These are phyloP conservation scores for Backusella macrospora DNA, from an alignment of 192 early-diverging fungal species.

Conservation along the genomic window DNA sequence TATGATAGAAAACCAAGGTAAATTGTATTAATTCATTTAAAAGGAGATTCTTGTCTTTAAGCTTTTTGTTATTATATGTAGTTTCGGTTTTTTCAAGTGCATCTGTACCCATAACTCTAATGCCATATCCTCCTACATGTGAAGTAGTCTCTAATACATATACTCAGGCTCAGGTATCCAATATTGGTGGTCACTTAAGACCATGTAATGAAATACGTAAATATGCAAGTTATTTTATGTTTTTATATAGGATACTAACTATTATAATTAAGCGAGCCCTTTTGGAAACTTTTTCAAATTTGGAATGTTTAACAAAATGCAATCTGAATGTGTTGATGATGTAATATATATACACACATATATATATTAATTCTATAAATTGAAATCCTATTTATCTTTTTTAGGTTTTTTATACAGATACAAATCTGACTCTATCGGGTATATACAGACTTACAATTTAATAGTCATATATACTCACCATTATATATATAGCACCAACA, in stretches of 20 bases:
- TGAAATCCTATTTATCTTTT: not conserved
- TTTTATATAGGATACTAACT: not conserved
- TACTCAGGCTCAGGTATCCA: not conserved
- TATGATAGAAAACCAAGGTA: not conserved
- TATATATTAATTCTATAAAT: not conserved
- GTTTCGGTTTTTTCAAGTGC: not conserved
- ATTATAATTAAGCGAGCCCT: conserved; percentile 18
- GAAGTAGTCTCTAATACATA: not conserved
- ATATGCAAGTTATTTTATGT: not conserved
- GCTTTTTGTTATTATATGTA: not conserved
- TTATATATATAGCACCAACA: conserved; percentile 57
- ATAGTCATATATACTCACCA: not conserved
- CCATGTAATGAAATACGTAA: conserved; percentile 18
- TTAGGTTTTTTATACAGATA: conserved; percentile 29
- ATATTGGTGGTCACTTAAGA: not conserved
- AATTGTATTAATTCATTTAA: not conserved
- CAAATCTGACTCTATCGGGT: conserved; percentile 44
- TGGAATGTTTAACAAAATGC: conserved; percentile 32
- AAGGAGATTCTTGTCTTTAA: not conserved
- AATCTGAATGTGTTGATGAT: conserved; percentile 12
- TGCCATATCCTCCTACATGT: not conserved
- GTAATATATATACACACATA: conserved; percentile 9
- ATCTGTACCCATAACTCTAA: not conserved
- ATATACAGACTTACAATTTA: not conserved
- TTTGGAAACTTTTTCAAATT: conserved; percentile 34